Evolutionary conservation across 2,329 filamentous ascomycete genomes (phyloP).

Genomic region (Penicillium paneum): DNA sequence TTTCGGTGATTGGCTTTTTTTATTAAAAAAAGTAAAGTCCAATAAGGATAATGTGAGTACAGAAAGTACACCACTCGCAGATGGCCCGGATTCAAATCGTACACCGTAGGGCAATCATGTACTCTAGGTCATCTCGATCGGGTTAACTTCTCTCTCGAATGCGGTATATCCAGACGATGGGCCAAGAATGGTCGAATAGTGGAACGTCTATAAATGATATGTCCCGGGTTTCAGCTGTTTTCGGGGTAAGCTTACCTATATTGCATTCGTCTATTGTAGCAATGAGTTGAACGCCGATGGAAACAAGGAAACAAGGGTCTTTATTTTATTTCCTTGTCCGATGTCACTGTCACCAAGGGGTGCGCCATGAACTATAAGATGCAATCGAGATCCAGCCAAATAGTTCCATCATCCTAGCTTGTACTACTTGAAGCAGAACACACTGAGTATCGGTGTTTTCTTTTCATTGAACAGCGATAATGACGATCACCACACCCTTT

Average conservation of each 20-base stretch:
- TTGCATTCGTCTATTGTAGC: slow-evolving; percentile 5
- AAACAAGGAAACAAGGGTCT: neutral
- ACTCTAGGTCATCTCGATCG: neutral
- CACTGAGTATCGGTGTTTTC: neutral
- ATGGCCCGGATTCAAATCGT: slow-evolving; percentile 2
- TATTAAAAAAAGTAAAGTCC: neutral
- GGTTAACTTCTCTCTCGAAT: neutral
- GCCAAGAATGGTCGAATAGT: neutral
- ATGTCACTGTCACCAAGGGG: neutral
- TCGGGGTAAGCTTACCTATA: slow-evolving; percentile 2
- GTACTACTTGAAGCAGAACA: neutral
- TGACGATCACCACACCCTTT: slow-evolving; percentile 18
- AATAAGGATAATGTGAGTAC: neutral
- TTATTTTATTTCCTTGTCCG: neutral
- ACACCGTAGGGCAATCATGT: slow-evolving; percentile 4
- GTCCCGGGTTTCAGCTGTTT: slow-evolving; percentile 1
- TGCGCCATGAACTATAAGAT: neutral
- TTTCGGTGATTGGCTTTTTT: slow-evolving; percentile 2
- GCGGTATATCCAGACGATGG: neutral
- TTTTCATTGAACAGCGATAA: slow-evolving; percentile 2
- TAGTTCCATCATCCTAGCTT: slow-evolving; percentile 5
- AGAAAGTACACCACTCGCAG: neutral
- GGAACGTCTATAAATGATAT: neutral
- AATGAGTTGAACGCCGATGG: neutral
- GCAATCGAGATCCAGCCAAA: slow-evolving; percentile 4